Conservation (phyloP, 192 early-diverging fungal genomes). For the Chytriomyces hyalinus region DNA sequence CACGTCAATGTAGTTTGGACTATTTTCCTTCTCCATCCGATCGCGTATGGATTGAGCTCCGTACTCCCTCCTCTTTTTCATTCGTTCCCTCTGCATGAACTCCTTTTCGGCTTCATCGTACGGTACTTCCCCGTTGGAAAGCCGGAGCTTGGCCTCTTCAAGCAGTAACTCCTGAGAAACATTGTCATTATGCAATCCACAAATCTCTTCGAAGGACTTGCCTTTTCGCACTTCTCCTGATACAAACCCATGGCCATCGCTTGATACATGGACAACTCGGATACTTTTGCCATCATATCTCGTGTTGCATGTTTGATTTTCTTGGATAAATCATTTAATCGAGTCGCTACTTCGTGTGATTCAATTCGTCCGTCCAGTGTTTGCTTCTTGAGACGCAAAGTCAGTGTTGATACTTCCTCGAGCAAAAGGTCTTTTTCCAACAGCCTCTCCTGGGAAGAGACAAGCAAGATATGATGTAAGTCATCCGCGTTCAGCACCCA, state of each 20-base stretch:
- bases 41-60: slow-evolving; percentile 37
- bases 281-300: slow-evolving; percentile 62
- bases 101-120: slow-evolving; percentile 56
- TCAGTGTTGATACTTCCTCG: slow-evolving; percentile 59
- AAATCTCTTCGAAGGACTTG: background rate
- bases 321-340: slow-evolving; percentile 62
- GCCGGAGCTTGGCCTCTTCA: slow-evolving; percentile 45
- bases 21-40: slow-evolving; percentile 30
- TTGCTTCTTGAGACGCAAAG: slow-evolving; percentile 56
- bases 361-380: slow-evolving; percentile 53
- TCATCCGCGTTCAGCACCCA: background rate
- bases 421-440: slow-evolving; percentile 67
- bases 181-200: background rate
- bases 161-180: slow-evolving; percentile 51
- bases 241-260: slow-evolving; percentile 64
- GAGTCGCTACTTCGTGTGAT: slow-evolving; percentile 46
- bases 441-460: slow-evolving; percentile 51
- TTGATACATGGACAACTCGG: slow-evolving; percentile 69
- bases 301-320: slow-evolving; percentile 58
- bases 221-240: slow-evolving; percentile 64
- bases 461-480: background rate
- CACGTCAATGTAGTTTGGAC: slow-evolving; percentile 53
- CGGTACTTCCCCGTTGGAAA: slow-evolving; percentile 51
- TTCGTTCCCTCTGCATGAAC: slow-evolving; percentile 48
- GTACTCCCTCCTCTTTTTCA: slow-evolving; percentile 38